A percentile compares a stretch with the other conserved stretches of the same genome.
Conservation (phyloP, 2,329 filamentous ascomycete genomes). For the Nigrospora sphaerica region DNA sequence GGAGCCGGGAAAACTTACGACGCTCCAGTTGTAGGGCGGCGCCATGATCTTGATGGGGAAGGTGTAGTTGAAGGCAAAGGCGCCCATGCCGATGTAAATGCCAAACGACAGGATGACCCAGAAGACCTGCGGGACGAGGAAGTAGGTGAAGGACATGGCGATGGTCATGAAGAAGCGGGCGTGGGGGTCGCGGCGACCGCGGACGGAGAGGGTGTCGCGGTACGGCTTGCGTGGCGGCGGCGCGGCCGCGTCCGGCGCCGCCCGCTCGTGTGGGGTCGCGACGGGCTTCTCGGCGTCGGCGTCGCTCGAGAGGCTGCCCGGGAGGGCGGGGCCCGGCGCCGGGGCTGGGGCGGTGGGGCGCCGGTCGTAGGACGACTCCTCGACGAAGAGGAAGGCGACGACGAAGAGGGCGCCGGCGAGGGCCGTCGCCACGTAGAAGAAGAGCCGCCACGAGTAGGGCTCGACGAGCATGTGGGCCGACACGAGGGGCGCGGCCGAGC, state of each 20-base stretch:
- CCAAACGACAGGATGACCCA: constrained; percentile 39
- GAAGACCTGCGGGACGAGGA: constrained; percentile 34
- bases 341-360: constrained; percentile 1
- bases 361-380: constrained; percentile 39
- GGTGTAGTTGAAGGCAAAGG: constrained; percentile 36
- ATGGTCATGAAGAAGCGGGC: constrained; percentile 31
- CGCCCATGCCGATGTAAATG: constrained; percentile 36
- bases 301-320: constrained; percentile 4
- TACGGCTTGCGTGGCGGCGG: constrained; percentile 29
- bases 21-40: constrained; percentile 33
- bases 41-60: constrained; percentile 35
- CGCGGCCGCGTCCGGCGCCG: neutral
- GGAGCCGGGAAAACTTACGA: constrained; percentile 16
- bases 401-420: constrained; percentile 38
- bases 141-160: constrained; percentile 34
- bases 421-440: constrained; percentile 54
- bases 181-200: constrained; percentile 28
- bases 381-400: constrained; percentile 43
- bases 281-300: constrained; percentile 15
- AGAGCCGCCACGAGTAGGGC: constrained; percentile 51
- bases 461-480: constrained; percentile 55
- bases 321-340: constrained; percentile 3
- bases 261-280: constrained; percentile 9
- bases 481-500: constrained; percentile 47
- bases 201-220: constrained; percentile 27